Conservation (phyloP, 2,329 filamentous ascomycete species). For the Diaporthe citri region DNA sequence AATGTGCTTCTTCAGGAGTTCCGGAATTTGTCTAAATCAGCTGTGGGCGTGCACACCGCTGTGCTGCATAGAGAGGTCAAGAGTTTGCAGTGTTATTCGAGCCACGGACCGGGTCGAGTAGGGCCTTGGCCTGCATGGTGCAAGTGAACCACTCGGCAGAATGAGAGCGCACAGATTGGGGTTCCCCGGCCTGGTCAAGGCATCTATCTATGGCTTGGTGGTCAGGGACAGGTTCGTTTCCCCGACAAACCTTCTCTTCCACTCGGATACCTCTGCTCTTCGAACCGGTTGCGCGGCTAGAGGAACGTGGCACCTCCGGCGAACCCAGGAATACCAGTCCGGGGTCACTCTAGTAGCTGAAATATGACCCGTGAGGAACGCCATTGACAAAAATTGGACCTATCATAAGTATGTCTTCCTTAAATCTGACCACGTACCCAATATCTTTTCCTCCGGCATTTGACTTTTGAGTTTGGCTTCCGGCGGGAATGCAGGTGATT, state of each 20-base stretch:
- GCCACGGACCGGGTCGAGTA: not conserved
- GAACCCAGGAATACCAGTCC: not conserved
- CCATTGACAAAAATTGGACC: too few relatives aligned
- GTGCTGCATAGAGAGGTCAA: not conserved
- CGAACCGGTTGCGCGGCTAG: too few relatives aligned
- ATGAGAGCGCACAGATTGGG: not conserved
- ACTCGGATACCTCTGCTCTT: not conserved
- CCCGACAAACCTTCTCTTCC: not conserved
- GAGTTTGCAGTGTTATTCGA: not conserved
- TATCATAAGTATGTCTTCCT: not conserved
- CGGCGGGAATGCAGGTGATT: not conserved
- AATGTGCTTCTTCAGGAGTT: not conserved
- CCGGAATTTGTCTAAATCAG: not conserved
- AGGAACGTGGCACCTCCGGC: too few relatives aligned
- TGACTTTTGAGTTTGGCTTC: slow-evolving; percentile 19
- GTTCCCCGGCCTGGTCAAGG: not conserved
- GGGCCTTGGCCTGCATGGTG: slow-evolving; percentile 5
- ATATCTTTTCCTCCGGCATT: not conserved
- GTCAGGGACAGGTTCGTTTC: not conserved
- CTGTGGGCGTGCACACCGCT: not conserved
- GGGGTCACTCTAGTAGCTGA: not conserved
- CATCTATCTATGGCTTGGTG: not conserved
- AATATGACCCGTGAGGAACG: not conserved
- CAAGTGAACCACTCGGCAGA: not conserved
- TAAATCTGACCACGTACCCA: slow-evolving; percentile 4